Base-by-base conservation (phyloP, 1,284 basidiomycete species). In the Microbotryum silenes-acaulis region DNA sequence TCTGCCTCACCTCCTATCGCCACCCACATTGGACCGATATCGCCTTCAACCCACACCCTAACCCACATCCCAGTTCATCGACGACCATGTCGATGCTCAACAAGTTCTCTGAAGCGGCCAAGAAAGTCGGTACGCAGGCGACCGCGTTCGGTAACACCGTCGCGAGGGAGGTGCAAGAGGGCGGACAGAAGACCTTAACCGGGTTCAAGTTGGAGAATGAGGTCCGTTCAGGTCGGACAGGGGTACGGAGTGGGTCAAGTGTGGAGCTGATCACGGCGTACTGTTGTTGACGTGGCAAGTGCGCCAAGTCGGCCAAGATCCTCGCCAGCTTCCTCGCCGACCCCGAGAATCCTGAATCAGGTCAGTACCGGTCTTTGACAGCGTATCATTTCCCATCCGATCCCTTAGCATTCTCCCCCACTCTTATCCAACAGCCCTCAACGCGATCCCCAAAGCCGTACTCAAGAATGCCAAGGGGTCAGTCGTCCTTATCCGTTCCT, bases 391-490 rank as follows among this genome's bases (percentile, higher is more conserved):
- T 27, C 27, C 27, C 4, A 27, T 42, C 37, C 6, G 4, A 42
- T 5, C 14, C 2, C 14, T 42, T 6, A 18, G 10, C 12, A 42
- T 16, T 12, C 14, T 4, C 25, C 25, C 25, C 25, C 4, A 2
- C 16, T 42, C 12, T 6, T 0, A 14, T 42, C 37, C 16, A 42
- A 14, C 37, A 47, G 94, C 94, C 1, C 84, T 98, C 64, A 97
- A 97, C 76, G 78, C 93, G 6, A 89, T 98, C 69, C 96, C 96
- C 10, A 97, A 97, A 76, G 89, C 86, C 21, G 91, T 98, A 51
- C 78, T 98, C 18, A 87, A 90, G 68, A 81, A 85, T 61, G 91
- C 94, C 42, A 63, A 85, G 87, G 82, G 91, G 91, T 87, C 69
- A 66, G 80, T 70, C 42, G 14, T 20, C 20, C 33, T 46, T 25